Evolutionary conservation across 2,329 filamentous ascomycete species (phyloP), one percentile per base, ranked within the genome.

Genomic region (Hawksworthiomyces lignivorus): DNA sequence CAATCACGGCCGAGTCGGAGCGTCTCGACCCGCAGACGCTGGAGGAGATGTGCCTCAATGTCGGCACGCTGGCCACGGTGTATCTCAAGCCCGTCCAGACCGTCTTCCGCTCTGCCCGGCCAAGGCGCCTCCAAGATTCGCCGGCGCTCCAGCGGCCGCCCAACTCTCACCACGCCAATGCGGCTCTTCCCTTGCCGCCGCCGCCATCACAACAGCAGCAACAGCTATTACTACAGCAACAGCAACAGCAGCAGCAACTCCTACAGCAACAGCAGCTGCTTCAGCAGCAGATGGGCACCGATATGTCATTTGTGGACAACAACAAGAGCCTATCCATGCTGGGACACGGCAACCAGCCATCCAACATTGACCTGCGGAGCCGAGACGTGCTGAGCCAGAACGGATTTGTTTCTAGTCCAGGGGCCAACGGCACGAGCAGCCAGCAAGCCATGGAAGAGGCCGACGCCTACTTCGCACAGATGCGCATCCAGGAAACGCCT

Each of bases 61-160:
- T 98, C 34, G 92, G 92, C 50, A 97, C 92, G 1, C 73, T 98
- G 4, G 92, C 92, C 4, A 98, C 92, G 1, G 90, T 98, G 39
- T 98, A 98, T 62, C 77, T 98, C 37, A 98, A 98, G 62, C 92
- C 92, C 4, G 90, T 98, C 6, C 88, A 97, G 60, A 90, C 92
- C 41, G 92, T 98, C 9, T 98, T 98, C 72, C 83, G 92, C 44
- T 83, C 82, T 15, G 90, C 92, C 11, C 77, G 92, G 12, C 84
- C 87, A 1, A 76, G 87, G 18, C 81, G 80, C 43, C 72, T 98
- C 3, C 73, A 80, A 42, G 86, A 94, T 40, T 90, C 83, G 3
- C 89, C 90, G 0, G 89, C 89, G 0, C 69, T 98, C 29, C 92
- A 96, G 63, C 82, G 78, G 49, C 75, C 84, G 0, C 77, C 80